Conservation (phyloP, 768 basidiomycete genomes). For the Epithele typhae region DNA sequence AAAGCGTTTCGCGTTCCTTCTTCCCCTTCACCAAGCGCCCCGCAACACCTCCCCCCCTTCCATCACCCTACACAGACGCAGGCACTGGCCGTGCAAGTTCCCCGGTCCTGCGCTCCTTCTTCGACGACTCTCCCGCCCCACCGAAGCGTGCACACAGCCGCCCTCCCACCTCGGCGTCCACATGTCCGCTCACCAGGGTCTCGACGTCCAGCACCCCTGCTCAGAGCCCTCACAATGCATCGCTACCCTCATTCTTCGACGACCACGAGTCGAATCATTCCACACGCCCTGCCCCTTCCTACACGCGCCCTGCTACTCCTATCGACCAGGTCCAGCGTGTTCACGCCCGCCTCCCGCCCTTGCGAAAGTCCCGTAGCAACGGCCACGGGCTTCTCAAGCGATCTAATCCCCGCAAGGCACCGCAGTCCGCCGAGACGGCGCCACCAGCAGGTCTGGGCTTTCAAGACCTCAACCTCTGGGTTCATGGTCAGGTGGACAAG, state of each 20-base stretch:
- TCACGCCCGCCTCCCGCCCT: conserved; percentile 15
- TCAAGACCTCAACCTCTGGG: neutral
- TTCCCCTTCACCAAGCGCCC: conserved; percentile 15
- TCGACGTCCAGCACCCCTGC: conserved; percentile 2
- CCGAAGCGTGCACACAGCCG: conserved; percentile 11
- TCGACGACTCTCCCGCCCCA: conserved; percentile 12
- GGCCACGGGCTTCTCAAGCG: conserved; percentile 7
- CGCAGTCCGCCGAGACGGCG: neutral
- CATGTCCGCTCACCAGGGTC: conserved; percentile 3
- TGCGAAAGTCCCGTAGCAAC: conserved; percentile 15
- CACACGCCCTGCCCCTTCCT: conserved; percentile 4
- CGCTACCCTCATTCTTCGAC: conserved; percentile 17
- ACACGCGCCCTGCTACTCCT: conserved; percentile 14
- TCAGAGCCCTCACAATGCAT: neutral
- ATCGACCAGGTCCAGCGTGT: conserved; percentile 1
- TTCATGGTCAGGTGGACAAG: neutral
- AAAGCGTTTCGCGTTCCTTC: conserved; percentile 8
- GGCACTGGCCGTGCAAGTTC: conserved; percentile 1
- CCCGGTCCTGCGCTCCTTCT: conserved; percentile 13
- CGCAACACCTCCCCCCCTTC: conserved; percentile 5
- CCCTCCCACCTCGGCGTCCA: conserved; percentile 7
- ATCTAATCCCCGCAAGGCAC: neutral
- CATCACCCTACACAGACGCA: conserved; percentile 1
- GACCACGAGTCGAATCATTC: conserved; percentile 1
- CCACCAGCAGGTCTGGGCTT: conserved; percentile 5